Evolutionary conservation across 805 yeast species (phyloP).

Genomic region (Blastobotrys mokoenaii): DNA sequence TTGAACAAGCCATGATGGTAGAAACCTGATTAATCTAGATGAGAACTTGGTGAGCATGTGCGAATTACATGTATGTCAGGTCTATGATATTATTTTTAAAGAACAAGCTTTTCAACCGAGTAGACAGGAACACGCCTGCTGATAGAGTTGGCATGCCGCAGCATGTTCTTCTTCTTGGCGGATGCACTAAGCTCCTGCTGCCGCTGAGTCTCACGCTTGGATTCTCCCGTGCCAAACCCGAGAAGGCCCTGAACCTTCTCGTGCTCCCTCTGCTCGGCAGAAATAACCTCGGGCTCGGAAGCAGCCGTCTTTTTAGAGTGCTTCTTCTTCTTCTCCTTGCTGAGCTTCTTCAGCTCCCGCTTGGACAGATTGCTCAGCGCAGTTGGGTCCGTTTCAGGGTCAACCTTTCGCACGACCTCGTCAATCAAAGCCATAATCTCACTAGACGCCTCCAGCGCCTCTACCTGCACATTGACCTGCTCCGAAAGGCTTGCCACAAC

Average conservation of each 20-base stretch:
- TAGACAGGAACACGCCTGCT: slow-evolving; percentile 23
- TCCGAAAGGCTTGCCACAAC: slow-evolving; percentile 38
- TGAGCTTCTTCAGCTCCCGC: slow-evolving; percentile 20
- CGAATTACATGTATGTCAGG: too few species aligned
- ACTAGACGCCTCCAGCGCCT: slow-evolving; percentile 23
- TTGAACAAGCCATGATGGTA: too few species aligned
- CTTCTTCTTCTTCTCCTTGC: slow-evolving; percentile 11
- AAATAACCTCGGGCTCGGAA: slow-evolving; percentile 11
- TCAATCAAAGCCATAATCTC: slow-evolving; percentile 19
- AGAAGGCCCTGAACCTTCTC: slow-evolving; percentile 12
- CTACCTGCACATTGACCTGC: slow-evolving; percentile 41
- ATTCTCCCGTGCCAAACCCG: slow-evolving; percentile 7
- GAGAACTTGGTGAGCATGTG: too few species aligned
- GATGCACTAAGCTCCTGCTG: neutral
- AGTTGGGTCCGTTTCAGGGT: slow-evolving; percentile 14
- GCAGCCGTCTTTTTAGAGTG: slow-evolving; percentile 2
- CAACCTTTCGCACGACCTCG: slow-evolving; percentile 22
- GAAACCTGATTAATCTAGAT: too few species aligned
- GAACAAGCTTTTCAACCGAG: slow-evolving; percentile 25
- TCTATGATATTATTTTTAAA: too few species aligned
- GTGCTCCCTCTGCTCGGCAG: slow-evolving; percentile 11
- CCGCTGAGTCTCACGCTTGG: neutral
- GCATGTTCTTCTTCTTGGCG: slow-evolving; percentile 6
- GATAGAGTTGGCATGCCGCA: slow-evolving; percentile 12
- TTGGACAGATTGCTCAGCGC: slow-evolving; percentile 9